Evolutionary conservation across 2,329 filamentous ascomycete species (phyloP).

Genomic region (Blumeria graminis): DNA sequence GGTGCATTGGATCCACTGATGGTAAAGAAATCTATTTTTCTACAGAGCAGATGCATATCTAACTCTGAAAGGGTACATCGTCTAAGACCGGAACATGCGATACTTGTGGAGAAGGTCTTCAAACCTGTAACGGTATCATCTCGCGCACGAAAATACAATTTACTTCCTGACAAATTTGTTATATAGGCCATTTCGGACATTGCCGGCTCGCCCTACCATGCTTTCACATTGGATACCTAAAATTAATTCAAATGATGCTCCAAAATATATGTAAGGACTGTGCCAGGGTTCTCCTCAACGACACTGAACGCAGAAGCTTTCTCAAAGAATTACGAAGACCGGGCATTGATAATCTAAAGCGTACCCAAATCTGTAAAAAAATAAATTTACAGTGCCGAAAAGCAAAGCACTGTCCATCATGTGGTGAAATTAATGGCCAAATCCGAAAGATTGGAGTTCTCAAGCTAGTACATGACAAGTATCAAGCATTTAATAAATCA

Average conservation of each 20-base stretch:
- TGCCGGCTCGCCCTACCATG: slow-evolving; percentile 74
- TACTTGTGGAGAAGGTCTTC: slow-evolving; percentile 61
- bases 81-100: slow-evolving; percentile 57
- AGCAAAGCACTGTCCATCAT: slow-evolving; percentile 58
- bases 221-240: slow-evolving; percentile 91
- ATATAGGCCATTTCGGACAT: slow-evolving; percentile 60
- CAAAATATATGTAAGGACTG: slow-evolving; percentile 96
- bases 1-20: slow-evolving; percentile 74
- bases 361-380: slow-evolving; percentile 62
- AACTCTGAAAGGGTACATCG: slow-evolving; percentile 40
- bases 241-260: slow-evolving; percentile 73
- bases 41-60: neutral
- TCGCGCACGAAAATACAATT: too few species aligned
- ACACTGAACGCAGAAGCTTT: slow-evolving; percentile 52
- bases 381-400: slow-evolving; percentile 83
- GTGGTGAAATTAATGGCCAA: slow-evolving; percentile 62
- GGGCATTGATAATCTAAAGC: slow-evolving; percentile 64
- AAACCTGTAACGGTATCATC: slow-evolving; percentile 45
- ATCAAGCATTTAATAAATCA: slow-evolving; percentile 66
- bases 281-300: slow-evolving; percentile 57
- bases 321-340: slow-evolving; percentile 62
- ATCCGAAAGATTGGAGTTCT: slow-evolving; percentile 83
- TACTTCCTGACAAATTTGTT: too few species aligned
- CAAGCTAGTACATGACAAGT: slow-evolving; percentile 88
- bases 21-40: slow-evolving; percentile 16